Evolutionary conservation across 192 early-diverging fungal genomes (phyloP), one percentile per base, ranked within the genome.

Genomic region (Jimgerdemannia lactiflua): DNA sequence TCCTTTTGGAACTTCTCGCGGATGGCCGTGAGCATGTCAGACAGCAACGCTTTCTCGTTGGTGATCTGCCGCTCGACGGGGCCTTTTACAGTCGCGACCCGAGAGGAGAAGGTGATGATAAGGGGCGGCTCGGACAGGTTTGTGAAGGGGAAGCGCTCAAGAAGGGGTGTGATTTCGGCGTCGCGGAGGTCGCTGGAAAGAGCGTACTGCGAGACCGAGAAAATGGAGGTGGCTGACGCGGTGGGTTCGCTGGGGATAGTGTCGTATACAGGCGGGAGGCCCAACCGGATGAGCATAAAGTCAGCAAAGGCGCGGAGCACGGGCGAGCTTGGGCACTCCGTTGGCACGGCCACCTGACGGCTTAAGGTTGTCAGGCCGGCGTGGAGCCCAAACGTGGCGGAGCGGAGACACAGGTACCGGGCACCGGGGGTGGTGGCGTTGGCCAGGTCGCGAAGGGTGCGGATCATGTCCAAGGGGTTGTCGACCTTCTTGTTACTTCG

Each of bases 361-460:
- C 63, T 65, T 18, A 65, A 74, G 9, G 67, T 43, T 8, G 72
- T 74, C 8, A 74, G 65, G 42, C 72, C 72, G 42, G 72, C 72
- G 17, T 74, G 72, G 42, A 74, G 43, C 0, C 72, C 72, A 74
- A 74, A 74, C 39, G 72, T 65, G 29, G 65, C 64, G 9, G 72
- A 74, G 14, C 72, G 72, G 6, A 74, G 65, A 43, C 72, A 74
- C 4, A 74, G 39, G 8, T 74, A 67, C 19, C 65, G 59, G 14
- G 14, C 19, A 19, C 64, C 64, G 14, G 14, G 64, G 19, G 64
- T 19, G 19, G 14, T 18, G 8, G 65, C 72, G 17, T 65, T 64
- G 8, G 42, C 64, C 3, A 74, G 8, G 64, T 74, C 72, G 9
- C 72, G 65, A 4, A 74, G 65, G 4, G 72, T 74, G 39, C 64